phyloP scores from a whole-genome alignment of 2,329 filamentous ascomycete species.

The Fusarium sp. region DNA sequence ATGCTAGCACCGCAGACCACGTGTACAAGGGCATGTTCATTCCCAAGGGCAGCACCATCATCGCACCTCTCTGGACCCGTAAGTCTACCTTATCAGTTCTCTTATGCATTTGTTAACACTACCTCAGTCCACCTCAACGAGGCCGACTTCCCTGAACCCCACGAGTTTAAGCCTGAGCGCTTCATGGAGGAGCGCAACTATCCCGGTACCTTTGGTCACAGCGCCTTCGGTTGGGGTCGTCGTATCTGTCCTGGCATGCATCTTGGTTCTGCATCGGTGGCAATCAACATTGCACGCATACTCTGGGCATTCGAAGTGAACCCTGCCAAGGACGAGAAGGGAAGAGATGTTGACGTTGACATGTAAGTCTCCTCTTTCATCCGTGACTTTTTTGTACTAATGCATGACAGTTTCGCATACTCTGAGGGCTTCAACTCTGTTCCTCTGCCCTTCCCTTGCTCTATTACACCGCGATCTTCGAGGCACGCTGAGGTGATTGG shows the following conservation, averaged over 20 bases:
- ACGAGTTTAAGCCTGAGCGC: conserved; percentile 51
- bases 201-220: conserved; percentile 51
- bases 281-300: conserved; percentile 57
- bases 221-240: conserved; percentile 55
- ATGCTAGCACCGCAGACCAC: conserved; percentile 57
- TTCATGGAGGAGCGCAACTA: conserved; percentile 49
- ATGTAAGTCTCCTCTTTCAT: conserved; percentile 46
- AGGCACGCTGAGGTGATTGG: conserved; percentile 47
- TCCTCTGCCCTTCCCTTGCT: conserved; percentile 54
- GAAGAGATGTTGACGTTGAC: conserved; percentile 49
- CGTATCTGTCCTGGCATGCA: conserved; percentile 58
- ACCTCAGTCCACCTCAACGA: conserved; percentile 52
- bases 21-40: conserved; percentile 57
- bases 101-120: rapidly evolving
- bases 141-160: conserved; percentile 53
- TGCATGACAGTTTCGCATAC: conserved; percentile 49
- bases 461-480: conserved; percentile 49
- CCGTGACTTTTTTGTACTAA: background rate
- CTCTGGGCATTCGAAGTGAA: conserved; percentile 64
- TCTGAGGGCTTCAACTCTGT: conserved; percentile 56
- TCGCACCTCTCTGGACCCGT: conserved; percentile 56
- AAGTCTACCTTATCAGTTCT: conserved; percentile 24
- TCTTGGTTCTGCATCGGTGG: conserved; percentile 61
- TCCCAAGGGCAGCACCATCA: conserved; percentile 54
- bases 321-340: conserved; percentile 44